Percentiles rank a stretch among this genome's conserved stretches.
phyloP scores from a whole-genome alignment of 129 eudicot species.

The Artemisia tridentata region DNA sequence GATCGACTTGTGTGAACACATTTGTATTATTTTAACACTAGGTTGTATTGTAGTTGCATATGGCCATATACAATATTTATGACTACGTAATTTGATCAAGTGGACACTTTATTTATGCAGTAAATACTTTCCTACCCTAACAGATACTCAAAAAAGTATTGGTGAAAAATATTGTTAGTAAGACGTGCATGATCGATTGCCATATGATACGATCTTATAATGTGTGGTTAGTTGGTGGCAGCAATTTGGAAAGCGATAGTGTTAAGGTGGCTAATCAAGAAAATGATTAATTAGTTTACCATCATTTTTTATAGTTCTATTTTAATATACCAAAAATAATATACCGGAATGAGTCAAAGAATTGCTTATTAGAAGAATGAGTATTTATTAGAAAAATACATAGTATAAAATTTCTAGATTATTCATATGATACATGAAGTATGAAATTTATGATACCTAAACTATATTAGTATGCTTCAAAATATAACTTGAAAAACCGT shows the following conservation, averaged over 20 bases:
- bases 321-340: neutral
- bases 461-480: no score
- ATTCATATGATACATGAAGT: no score
- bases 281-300: conserved; percentile 6
- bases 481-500: no score
- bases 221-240: conserved; percentile 33
- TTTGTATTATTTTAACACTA: conserved; percentile 8
- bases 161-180: neutral
- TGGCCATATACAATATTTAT: neutral
- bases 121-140: neutral
- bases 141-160: neutral
- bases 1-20: conserved; percentile 11
- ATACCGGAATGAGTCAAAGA: conserved; percentile 17
- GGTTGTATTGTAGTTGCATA: neutral
- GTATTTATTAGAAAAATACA: no score
- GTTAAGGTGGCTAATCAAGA: conserved; percentile 23
- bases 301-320: neutral
- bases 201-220: conserved; percentile 8
- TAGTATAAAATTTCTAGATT: no score
- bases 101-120: neutral
- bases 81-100: neutral
- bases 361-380: neutral
- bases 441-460: no score
- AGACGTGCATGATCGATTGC: conserved; percentile 15
- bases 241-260: conserved; percentile 29